These are phyloP conservation scores for Aureobasidium sp. DNA, from an alignment of 2,329 filamentous ascomycete species.

Conservation along the genomic window DNA sequence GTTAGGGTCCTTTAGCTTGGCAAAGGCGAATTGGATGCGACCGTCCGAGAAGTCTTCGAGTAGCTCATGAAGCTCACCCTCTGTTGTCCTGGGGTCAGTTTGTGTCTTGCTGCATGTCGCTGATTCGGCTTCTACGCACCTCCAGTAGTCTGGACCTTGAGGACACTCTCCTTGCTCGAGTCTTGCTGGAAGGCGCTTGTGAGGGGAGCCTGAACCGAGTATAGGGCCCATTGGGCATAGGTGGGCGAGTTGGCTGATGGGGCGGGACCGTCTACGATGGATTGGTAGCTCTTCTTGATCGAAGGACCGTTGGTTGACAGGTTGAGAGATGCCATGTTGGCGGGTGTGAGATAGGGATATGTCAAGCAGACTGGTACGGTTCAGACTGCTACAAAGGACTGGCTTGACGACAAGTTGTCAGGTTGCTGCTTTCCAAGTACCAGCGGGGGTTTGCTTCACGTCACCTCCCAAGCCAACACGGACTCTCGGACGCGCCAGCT, in stretches of 20 bases:
- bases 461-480: neutral
- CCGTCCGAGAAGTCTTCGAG: conserved; percentile 96
- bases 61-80: conserved; percentile 82
- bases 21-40: conserved; percentile 91
- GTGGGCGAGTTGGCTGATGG: conserved; percentile 58
- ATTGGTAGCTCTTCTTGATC: conserved; percentile 52
- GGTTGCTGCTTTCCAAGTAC: neutral
- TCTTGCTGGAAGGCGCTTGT: conserved; percentile 86
- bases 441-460: neutral
- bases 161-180: conserved; percentile 79
- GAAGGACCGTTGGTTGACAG: conserved; percentile 44
- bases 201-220: conserved; percentile 85
- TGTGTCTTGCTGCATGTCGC: neutral
- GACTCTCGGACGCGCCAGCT: neutral
- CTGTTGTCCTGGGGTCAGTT: conserved; percentile 35
- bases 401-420: neutral
- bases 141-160: conserved; percentile 90
- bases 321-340: conserved; percentile 66
- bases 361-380: neutral
- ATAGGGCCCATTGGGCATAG: conserved; percentile 86
- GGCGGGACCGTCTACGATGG: conserved; percentile 53
- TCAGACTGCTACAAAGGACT: neutral
- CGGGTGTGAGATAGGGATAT: neutral
- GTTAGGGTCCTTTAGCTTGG: conserved; percentile 95
- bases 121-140: conserved; percentile 41